Evolutionary conservation across 495 filamentous ascomycete species (phyloP), one percentile per base, ranked within the genome.

Genomic region (Hypoxylon fuscum): DNA sequence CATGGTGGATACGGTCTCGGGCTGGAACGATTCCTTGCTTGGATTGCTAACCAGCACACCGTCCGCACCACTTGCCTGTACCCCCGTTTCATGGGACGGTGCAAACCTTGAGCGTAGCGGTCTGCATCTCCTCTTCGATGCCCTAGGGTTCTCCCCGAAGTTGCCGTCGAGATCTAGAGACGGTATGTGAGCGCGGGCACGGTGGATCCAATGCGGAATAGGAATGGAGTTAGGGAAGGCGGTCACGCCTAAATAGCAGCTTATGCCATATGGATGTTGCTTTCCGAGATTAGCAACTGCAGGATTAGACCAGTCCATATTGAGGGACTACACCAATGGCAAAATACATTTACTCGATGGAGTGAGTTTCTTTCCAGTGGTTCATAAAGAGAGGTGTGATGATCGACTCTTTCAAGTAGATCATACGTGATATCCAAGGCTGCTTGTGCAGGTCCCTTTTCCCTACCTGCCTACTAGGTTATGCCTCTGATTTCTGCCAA

Each of bases 1-100:
- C 95, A 99, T 72, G 95, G 95, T 47, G 95, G 95, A 52, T 99
- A 97, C 73, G 95, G 95, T 45, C 83, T 99, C 31, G 95, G 95
- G 64, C 82, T 98, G 31, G 95, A 99, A 81, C 88, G 95, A 44
- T 97, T 98, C 82, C 79, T 99, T 21, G 95, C 95, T 29, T 99
- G 96, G 96, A 78, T 99, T 81, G 95, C 90, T 70, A 89, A 89
- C 65, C 90, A 91, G 71, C 90, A 92, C 76, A 97, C 93, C 12
- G 93, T 99, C 29, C 83, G 93, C 32, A 93, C 96, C 54, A 89
- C 88, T 68, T 92, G 86, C 66, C 77, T 99, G 74, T 99, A 98
- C 68, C 94, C 96, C 44, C 87, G 95, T 50, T 99, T 92, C 79
- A 96, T 93, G 66, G 91, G 92, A 49, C 87, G 95, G 58, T 97